Evolutionary conservation across 352 stramenopile genomes (phyloP).

Genomic region (Pythium brassicae): DNA sequence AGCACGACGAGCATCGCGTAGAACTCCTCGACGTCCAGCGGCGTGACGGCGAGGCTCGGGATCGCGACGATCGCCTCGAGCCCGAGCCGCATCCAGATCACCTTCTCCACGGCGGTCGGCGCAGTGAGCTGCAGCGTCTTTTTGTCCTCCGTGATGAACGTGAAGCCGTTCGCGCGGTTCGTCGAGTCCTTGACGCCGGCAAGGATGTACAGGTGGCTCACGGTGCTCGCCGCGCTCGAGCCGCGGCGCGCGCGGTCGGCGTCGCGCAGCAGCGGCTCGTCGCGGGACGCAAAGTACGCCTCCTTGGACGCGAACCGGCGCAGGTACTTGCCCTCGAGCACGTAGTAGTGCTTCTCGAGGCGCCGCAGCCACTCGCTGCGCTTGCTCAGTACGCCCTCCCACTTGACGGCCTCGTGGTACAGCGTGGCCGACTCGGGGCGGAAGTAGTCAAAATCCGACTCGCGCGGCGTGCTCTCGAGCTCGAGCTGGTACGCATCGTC

Average conservation of each 20-base stretch:
- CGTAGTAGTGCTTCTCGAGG: slow-evolving; percentile 84
- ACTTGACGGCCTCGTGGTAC: slow-evolving; percentile 81
- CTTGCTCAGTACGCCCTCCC: slow-evolving; percentile 77
- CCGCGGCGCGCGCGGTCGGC: slow-evolving; percentile 34
- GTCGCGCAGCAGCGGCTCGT: slow-evolving; percentile 64
- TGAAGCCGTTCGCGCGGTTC: slow-evolving; percentile 74
- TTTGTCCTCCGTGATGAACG: slow-evolving; percentile 87
- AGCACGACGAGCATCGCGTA: slow-evolving; percentile 87
- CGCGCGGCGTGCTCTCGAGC: slow-evolving; percentile 11
- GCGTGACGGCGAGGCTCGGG: slow-evolving; percentile 69
- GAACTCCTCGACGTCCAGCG: slow-evolving; percentile 86
- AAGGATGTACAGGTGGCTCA: slow-evolving; percentile 77
- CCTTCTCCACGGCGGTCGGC: slow-evolving; percentile 74
- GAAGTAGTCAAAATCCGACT: slow-evolving; percentile 31
- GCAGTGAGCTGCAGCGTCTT: slow-evolving; percentile 77
- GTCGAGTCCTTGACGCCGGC: slow-evolving; percentile 84
- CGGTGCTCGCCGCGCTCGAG: slow-evolving; percentile 33
- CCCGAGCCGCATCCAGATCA: slow-evolving; percentile 86
- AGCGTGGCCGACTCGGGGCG: slow-evolving; percentile 57
- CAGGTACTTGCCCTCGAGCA: slow-evolving; percentile 82
- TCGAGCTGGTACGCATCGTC: slow-evolving; percentile 7
- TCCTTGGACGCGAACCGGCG: slow-evolving; percentile 81
- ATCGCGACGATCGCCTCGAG: slow-evolving; percentile 84
- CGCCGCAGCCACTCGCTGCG: slow-evolving; percentile 80
- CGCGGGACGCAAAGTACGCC: slow-evolving; percentile 70